These are phyloP conservation scores for Scedosporium apiospermum DNA, from an alignment of 2,329 filamentous ascomycete genomes.

Conservation along the genomic window DNA sequence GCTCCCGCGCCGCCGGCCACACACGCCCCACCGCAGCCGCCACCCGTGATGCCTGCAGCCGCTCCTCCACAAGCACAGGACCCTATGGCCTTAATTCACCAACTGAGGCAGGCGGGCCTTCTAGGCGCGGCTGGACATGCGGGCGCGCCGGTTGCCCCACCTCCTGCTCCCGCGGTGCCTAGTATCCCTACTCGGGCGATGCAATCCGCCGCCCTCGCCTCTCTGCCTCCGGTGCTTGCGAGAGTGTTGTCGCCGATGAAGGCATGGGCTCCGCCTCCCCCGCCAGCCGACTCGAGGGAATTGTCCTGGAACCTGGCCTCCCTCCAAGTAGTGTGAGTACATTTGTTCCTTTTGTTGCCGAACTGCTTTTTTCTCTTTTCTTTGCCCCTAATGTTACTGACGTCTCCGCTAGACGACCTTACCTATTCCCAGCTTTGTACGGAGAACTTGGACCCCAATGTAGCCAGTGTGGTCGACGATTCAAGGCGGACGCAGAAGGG, in stretches of 20 bases:
- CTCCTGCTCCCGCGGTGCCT: slow-evolving; percentile 18
- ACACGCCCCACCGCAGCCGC: slow-evolving; percentile 14
- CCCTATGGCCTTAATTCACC: slow-evolving; percentile 54
- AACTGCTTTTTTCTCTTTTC: not conserved
- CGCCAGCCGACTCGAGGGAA: slow-evolving; percentile 10
- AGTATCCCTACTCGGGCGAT: slow-evolving; percentile 10
- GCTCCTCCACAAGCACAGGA: slow-evolving; percentile 26
- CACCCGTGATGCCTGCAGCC: slow-evolving; percentile 24
- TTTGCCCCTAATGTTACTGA: not conserved
- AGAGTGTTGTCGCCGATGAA: slow-evolving; percentile 22
- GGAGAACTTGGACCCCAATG: slow-evolving; percentile 79
- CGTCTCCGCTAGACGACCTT: slow-evolving; percentile 30
- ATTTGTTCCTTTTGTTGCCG: not conserved
- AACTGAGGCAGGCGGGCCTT: slow-evolving; percentile 59
- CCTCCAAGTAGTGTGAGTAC: slow-evolving; percentile 59
- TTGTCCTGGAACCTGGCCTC: slow-evolving; percentile 53
- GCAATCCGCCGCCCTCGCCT: slow-evolving; percentile 19
- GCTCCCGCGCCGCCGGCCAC: slow-evolving; percentile 23
- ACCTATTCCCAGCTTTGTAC: slow-evolving; percentile 66
- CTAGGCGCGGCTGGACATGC: slow-evolving; percentile 36
- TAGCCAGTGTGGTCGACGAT: slow-evolving; percentile 83
- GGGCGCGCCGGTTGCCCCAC: slow-evolving; percentile 21
- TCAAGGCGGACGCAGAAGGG: slow-evolving; percentile 66
- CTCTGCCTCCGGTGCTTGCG: slow-evolving; percentile 20
- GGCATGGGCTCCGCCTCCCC: slow-evolving; percentile 10